Percentiles rank a stretch among this genome's conserved stretches.
These are phyloP conservation scores for Sclerotinia spermophila DNA, from an alignment of 2,329 filamentous ascomycete species.

Conservation along the genomic window DNA sequence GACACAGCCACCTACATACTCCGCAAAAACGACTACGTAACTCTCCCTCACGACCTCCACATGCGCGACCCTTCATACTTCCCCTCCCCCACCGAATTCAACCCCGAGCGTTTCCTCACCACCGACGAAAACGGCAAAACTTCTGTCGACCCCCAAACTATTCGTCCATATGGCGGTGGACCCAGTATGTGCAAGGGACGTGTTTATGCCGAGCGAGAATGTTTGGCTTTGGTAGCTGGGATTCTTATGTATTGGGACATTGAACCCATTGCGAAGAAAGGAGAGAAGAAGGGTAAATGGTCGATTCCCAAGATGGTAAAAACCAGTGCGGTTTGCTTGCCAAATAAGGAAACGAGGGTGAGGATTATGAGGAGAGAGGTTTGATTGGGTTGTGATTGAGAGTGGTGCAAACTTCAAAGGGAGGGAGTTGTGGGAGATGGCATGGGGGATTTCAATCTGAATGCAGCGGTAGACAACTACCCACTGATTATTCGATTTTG, in stretches of 20 bases:
- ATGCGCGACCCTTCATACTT: conserved; percentile 43
- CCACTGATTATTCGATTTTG: not conserved
- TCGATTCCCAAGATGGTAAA: conserved; percentile 48
- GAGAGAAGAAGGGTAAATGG: conserved; percentile 39
- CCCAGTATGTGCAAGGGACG: conserved; percentile 48
- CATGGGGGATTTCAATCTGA: not conserved
- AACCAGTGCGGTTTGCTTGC: conserved; percentile 48
- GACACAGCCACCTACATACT: conserved; percentile 41
- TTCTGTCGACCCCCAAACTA: conserved; percentile 34
- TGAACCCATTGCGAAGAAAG: conserved; percentile 41
- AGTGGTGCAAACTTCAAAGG: not conserved
- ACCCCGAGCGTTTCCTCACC: conserved; percentile 45
- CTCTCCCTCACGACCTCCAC: conserved; percentile 44
- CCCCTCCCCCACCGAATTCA: conserved; percentile 41
- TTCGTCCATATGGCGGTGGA: conserved; percentile 49
- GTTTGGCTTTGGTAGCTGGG: conserved; percentile 48
- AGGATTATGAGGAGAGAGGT: conserved; percentile 45
- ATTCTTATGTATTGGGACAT: conserved; percentile 56
- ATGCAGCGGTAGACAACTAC: not conserved
- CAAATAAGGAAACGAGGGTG: conserved; percentile 50
- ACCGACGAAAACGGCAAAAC: not conserved
- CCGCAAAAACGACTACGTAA: conserved; percentile 42
- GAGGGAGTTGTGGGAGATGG: not conserved
- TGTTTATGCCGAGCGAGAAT: conserved; percentile 48
- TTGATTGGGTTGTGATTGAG: not conserved